phyloP scores from a whole-genome alignment of 495 filamentous ascomycete genomes.

The Cudoniella acicularis region DNA sequence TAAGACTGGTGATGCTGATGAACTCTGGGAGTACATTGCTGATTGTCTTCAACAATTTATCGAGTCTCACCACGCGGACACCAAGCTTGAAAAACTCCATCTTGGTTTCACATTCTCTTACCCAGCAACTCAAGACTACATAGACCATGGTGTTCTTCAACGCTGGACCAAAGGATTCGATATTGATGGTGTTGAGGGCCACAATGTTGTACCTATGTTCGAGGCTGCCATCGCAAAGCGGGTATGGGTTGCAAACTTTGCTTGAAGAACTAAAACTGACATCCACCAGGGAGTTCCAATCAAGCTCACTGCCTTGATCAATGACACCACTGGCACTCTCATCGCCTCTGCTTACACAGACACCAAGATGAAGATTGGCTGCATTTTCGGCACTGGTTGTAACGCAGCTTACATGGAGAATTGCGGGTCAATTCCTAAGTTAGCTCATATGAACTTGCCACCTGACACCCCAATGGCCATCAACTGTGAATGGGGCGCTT shows the following conservation, averaged over 20 bases:
- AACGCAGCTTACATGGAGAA: conserved; percentile 99
- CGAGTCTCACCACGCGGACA: conserved; percentile 77
- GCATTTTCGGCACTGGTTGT: conserved; percentile 97
- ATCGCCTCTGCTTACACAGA: conserved; percentile 97
- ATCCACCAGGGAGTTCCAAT: conserved; percentile 66
- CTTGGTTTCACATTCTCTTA: conserved; percentile 99
- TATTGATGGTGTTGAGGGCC: conserved; percentile 90
- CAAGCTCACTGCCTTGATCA: conserved; percentile 89
- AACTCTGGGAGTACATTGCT: conserved; percentile 97
- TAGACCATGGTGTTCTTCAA: conserved; percentile 92
- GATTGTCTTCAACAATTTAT: conserved; percentile 97
- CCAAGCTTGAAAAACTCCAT: conserved; percentile 61
- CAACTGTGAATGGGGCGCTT: conserved; percentile 98
- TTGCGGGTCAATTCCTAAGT: conserved; percentile 85
- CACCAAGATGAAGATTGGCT: conserved; percentile 84
- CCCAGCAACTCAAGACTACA: conserved; percentile 92
- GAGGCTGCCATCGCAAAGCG: conserved; percentile 76
- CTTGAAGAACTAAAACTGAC: conserved; percentile 2
- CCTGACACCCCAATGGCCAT: conserved; percentile 90
- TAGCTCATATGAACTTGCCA: conserved; percentile 90
- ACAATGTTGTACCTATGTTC: conserved; percentile 91
- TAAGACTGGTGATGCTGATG: conserved; percentile 83
- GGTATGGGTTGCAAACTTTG: conserved; percentile 41
- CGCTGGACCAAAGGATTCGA: conserved; percentile 99
- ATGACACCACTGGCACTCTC: conserved; percentile 98